Conservation (phyloP, 495 filamentous ascomycete species). For the Astrocystis sublimbata region DNA sequence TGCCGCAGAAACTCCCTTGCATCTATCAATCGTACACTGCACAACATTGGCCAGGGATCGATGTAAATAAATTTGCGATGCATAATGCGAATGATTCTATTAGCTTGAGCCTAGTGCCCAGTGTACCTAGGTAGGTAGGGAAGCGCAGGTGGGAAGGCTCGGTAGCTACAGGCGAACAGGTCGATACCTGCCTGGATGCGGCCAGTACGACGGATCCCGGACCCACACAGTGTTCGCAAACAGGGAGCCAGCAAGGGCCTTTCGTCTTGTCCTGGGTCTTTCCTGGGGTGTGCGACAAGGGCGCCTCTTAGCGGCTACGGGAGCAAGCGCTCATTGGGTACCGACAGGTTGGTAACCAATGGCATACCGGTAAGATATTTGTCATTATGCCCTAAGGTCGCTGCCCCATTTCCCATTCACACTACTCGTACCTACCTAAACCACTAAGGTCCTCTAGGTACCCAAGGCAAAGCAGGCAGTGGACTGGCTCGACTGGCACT, state of each 20-base stretch:
- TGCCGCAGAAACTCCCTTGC: constrained; percentile 9
- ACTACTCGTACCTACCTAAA: background rate
- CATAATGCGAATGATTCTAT: background rate
- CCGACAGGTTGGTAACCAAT: constrained; percentile 22
- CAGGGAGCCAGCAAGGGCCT: background rate
- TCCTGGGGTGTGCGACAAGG: background rate
- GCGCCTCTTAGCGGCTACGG: constrained; percentile 3
- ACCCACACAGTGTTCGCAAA: constrained; percentile 8
- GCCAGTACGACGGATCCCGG: background rate
- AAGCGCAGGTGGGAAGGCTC: no score
- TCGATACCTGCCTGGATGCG: background rate
- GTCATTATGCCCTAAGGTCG: constrained; percentile 17
- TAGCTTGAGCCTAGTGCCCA: background rate
- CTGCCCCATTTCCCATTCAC: background rate
- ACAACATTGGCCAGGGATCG: background rate
- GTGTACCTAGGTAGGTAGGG: background rate
- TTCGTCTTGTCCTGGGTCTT: background rate
- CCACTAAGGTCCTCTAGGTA: background rate
- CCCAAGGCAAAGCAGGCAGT: no score
- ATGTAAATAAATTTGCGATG: constrained; percentile 1
- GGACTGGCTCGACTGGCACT: no score
- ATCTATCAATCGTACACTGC: background rate
- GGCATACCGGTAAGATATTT: background rate
- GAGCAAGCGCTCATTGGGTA: background rate
- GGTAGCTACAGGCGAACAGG: background rate